Conservation (phyloP, 345 rosid genomes). For the Corymbia maculata region DNA sequence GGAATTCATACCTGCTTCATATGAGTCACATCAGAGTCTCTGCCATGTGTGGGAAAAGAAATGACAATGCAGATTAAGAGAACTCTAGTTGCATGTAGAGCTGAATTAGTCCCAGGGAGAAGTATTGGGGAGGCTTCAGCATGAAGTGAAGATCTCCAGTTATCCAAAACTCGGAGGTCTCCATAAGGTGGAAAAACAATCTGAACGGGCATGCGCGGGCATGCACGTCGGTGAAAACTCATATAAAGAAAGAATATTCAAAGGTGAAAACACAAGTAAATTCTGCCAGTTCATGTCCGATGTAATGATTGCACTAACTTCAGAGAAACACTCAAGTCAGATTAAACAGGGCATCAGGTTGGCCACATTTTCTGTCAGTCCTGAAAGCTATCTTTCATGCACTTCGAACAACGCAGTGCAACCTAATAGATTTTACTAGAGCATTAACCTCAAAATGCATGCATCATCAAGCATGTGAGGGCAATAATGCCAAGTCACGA, state of each 20-base stretch:
- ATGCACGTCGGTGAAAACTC: background rate
- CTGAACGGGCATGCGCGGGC: background rate
- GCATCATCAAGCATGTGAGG: background rate
- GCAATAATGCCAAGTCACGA: background rate
- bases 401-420: background rate
- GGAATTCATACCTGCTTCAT: slow-evolving; percentile 61
- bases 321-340: background rate
- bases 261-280: background rate
- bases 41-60: background rate
- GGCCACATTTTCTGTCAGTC: background rate
- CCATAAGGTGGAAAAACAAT: background rate
- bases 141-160: background rate
- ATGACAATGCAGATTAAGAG: background rate
- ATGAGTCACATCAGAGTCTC: background rate
- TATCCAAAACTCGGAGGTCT: background rate
- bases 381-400: background rate
- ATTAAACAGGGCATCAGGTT: background rate
- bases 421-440: background rate
- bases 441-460: background rate
- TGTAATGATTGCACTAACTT: background rate
- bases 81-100: background rate
- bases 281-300: background rate
- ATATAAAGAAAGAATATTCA: background rate
- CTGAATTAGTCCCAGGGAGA: background rate
- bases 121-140: background rate